Percentiles rank a stretch among this genome's conserved stretches.
Evolutionary conservation across 352 stramenopile genomes (phyloP).

Genomic region (Blastocystis sp.): DNA sequence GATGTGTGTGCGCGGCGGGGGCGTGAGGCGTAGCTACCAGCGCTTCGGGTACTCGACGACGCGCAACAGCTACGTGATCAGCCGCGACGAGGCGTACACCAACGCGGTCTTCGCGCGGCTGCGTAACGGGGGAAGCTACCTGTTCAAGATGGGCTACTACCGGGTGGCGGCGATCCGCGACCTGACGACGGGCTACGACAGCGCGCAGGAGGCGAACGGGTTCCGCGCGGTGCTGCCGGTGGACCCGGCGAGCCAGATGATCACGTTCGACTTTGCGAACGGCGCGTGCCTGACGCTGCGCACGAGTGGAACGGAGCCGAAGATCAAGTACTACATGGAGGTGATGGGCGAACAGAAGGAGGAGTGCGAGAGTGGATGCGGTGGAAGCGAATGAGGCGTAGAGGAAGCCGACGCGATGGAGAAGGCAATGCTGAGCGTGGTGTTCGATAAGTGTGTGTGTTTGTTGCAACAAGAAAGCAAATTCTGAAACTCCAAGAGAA

Average conservation of each 20-base stretch:
- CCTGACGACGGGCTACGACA: slow-evolving; percentile 84
- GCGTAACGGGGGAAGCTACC: slow-evolving; percentile 81
- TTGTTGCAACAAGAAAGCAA: slow-evolving; percentile 17
- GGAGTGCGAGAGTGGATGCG: background rate
- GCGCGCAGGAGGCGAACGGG: slow-evolving; percentile 75
- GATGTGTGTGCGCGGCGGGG: slow-evolving; percentile 68
- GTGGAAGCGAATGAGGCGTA: background rate
- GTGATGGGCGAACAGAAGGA: slow-evolving; percentile 31
- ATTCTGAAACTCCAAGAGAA: slow-evolving; percentile 61
- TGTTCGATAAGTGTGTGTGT: slow-evolving; percentile 45
- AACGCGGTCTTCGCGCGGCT: slow-evolving; percentile 86
- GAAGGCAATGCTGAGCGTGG: slow-evolving; percentile 7
- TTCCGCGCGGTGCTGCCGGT: slow-evolving; percentile 80
- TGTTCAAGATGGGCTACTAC: slow-evolving; percentile 78
- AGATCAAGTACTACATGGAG: slow-evolving; percentile 99
- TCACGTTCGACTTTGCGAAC: slow-evolving; percentile 91
- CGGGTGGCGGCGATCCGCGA: slow-evolving; percentile 81
- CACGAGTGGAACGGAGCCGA: slow-evolving; percentile 95
- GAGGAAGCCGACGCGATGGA: slow-evolving; percentile 56
- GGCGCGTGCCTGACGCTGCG: slow-evolving; percentile 90
- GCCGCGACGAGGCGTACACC: slow-evolving; percentile 83
- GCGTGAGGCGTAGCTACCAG: slow-evolving; percentile 79
- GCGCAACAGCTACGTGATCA: slow-evolving; percentile 94
- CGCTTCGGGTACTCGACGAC: slow-evolving; percentile 93
- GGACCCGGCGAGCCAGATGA: slow-evolving; percentile 88